Conservation (phyloP, 2,329 filamentous ascomycete genomes). For the Ophiostoma perfectum region DNA sequence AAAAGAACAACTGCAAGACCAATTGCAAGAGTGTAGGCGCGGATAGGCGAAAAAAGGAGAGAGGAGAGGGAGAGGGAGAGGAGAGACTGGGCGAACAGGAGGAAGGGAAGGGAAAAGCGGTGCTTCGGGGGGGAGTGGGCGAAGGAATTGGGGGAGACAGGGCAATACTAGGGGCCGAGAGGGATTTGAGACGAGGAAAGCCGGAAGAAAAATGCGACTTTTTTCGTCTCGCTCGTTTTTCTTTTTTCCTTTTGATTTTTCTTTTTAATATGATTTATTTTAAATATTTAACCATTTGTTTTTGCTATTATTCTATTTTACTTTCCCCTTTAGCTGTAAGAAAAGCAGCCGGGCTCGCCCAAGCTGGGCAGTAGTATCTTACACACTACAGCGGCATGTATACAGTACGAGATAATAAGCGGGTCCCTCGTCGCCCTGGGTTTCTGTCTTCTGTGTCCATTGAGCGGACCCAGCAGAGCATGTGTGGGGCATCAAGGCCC, state of each 20-base stretch:
- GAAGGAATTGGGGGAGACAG: not conserved
- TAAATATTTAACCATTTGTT: not conserved
- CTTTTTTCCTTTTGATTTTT: not conserved
- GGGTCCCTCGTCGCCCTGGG: slow-evolving; percentile 5
- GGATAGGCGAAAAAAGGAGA: slow-evolving; percentile 18
- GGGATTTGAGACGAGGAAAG: slow-evolving; percentile 24
- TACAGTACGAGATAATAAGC: slow-evolving; percentile 4
- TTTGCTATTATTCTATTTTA: not conserved
- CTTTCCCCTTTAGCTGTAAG: not conserved
- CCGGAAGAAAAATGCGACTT: slow-evolving; percentile 26
- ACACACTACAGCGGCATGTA: not conserved
- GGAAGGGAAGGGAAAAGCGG: slow-evolving; percentile 15
- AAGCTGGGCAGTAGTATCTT: not conserved
- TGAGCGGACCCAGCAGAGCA: slow-evolving; percentile 15
- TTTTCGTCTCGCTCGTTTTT: slow-evolving; percentile 22
- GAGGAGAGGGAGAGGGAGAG: slow-evolving; percentile 6
- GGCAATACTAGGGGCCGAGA: not conserved
- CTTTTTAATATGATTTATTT: not conserved
- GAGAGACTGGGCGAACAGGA: slow-evolving; percentile 11
- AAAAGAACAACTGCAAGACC: slow-evolving; percentile 47
- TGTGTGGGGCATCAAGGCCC: slow-evolving; percentile 20
- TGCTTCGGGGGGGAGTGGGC: not conserved
- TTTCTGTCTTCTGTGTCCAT: slow-evolving; percentile 13
- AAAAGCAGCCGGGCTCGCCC: slow-evolving; percentile 5
- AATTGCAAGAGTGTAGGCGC: slow-evolving; percentile 49